Conservation (phyloP, 495 filamentous ascomycete genomes). For the Aspergillus nanangensis region DNA sequence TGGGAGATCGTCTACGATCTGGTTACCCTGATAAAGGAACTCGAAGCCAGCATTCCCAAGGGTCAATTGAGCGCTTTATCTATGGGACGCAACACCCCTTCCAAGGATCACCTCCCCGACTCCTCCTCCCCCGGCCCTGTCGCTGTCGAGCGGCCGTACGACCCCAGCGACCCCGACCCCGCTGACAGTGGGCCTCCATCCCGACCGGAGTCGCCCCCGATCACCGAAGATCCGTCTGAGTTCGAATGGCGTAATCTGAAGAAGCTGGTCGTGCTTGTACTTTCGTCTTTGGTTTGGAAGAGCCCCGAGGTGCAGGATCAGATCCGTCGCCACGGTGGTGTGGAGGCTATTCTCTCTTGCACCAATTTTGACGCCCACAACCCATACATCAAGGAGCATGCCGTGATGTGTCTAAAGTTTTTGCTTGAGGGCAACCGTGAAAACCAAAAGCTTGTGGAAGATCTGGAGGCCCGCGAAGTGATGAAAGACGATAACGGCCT, state of each 20-base stretch:
- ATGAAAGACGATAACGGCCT: slow-evolving; percentile 45
- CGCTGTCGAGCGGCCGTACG: slow-evolving; percentile 53
- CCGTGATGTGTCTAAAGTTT: slow-evolving; percentile 86
- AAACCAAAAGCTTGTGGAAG: slow-evolving; percentile 70
- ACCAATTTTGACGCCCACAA: slow-evolving; percentile 84
- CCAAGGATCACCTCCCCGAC: slow-evolving; percentile 24
- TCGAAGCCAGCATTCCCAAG: slow-evolving; percentile 81
- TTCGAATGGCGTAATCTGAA: slow-evolving; percentile 95
- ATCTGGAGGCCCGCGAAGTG: slow-evolving; percentile 53
- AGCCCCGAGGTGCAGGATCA: slow-evolving; percentile 76
- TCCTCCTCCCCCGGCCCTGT: slow-evolving; percentile 36
- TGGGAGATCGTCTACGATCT: slow-evolving; percentile 88
- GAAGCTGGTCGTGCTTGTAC: slow-evolving; percentile 81
- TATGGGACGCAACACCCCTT: slow-evolving; percentile 27
- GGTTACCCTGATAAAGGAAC: slow-evolving; percentile 74
- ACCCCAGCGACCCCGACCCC: slow-evolving; percentile 45
- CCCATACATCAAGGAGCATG: slow-evolving; percentile 85
- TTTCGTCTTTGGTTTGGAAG: slow-evolving; percentile 81
- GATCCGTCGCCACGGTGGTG: slow-evolving; percentile 73
- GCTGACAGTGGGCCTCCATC: slow-evolving; percentile 38
- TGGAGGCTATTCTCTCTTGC: slow-evolving; percentile 81
- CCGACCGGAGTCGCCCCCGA: slow-evolving; percentile 54
- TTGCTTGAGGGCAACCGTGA: slow-evolving; percentile 78
- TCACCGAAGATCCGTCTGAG: slow-evolving; percentile 74
- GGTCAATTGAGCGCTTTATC: slow-evolving; percentile 49